These are phyloP conservation scores for Pelagomonas calceolata DNA, from an alignment of 108 stramenopile genomes.

Conservation along the genomic window DNA sequence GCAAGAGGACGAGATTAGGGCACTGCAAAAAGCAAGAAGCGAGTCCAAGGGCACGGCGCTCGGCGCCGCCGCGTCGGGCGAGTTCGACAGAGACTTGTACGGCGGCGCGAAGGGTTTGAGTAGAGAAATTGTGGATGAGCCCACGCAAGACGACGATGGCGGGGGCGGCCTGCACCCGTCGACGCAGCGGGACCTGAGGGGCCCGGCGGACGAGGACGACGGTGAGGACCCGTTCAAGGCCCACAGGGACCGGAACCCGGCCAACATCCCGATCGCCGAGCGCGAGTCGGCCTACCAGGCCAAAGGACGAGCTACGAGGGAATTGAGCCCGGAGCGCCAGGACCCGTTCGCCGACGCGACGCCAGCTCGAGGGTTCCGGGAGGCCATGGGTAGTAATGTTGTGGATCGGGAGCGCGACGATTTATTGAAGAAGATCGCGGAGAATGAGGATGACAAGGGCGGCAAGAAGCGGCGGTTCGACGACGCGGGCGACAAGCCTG, in stretches of 20 bases:
- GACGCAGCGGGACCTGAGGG: neutral
- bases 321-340: slow-evolving; percentile 27
- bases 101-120: neutral
- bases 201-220: slow-evolving; percentile 29
- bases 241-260: slow-evolving; percentile 57
- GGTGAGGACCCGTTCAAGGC: slow-evolving; percentile 57
- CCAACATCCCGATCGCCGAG: slow-evolving; percentile 66
- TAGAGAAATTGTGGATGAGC: neutral
- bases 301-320: slow-evolving; percentile 21
- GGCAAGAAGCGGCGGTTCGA: slow-evolving; percentile 26
- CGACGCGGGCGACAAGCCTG: slow-evolving; percentile 16
- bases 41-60: slow-evolving; percentile 1
- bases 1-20: neutral
- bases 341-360: slow-evolving; percentile 48
- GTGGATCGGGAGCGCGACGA: slow-evolving; percentile 54
- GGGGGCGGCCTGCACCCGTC: neutral
- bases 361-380: slow-evolving; percentile 59
- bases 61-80: neutral
- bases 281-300: slow-evolving; percentile 79
- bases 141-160: neutral
- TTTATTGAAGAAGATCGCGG: slow-evolving; percentile 45
- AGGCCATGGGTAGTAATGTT: slow-evolving; percentile 58
- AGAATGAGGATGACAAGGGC: slow-evolving; percentile 17
- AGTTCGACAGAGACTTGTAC: neutral
- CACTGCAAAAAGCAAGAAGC: neutral